Evolutionary conservation across 75 land plant species (phyloP).

Genomic region (Pinus taeda): DNA sequence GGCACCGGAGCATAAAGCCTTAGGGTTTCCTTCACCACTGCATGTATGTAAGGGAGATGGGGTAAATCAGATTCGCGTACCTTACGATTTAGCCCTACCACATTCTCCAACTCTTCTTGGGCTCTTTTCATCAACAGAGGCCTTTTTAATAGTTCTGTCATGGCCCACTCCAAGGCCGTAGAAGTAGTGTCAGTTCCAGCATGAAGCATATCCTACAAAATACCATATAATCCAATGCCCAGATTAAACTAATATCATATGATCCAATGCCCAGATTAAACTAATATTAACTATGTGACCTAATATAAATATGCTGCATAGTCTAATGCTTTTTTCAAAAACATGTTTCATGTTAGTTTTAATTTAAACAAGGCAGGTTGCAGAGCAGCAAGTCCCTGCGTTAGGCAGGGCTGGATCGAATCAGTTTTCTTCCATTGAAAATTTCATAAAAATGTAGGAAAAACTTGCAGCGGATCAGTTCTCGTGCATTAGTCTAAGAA

Average conservation of each 20-base stretch:
- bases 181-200: conserved; percentile 66
- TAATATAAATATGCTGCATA: too few species aligned
- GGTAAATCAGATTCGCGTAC: conserved; percentile 8
- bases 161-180: conserved; percentile 23
- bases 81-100: background rate
- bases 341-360: too few species aligned
- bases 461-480: too few species aligned
- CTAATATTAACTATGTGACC: too few species aligned
- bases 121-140: conserved; percentile 34
- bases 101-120: conserved; percentile 20
- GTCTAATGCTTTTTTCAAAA: too few species aligned
- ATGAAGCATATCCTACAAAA: conserved; percentile 43
- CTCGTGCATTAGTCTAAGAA: too few species aligned
- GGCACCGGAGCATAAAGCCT: conserved; percentile 14
- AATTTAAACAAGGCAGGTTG: too few species aligned
- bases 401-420: too few species aligned
- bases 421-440: too few species aligned
- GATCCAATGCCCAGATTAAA: background rate
- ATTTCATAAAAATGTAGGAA: too few species aligned
- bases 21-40: conserved; percentile 17
- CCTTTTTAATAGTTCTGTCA: conserved; percentile 47
- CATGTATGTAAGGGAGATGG: conserved; percentile 5
- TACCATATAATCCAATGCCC: background rate
- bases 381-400: too few species aligned
- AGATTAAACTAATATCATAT: too few species aligned